phyloP scores from a whole-genome alignment of 345 rosid species.

The Pistacia vera region DNA sequence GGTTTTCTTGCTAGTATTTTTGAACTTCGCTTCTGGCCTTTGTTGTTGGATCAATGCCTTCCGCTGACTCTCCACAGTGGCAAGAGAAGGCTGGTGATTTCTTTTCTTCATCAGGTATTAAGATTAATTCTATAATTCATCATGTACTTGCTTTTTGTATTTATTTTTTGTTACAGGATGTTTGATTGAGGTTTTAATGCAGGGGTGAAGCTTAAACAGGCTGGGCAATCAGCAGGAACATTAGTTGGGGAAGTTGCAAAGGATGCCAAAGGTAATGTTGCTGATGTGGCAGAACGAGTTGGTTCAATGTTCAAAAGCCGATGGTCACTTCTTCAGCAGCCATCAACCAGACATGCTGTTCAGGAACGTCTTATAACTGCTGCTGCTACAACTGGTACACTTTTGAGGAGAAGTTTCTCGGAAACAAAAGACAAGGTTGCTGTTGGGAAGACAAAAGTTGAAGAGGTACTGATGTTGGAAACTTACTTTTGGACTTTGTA shows the following conservation, averaged over 20 bases:
- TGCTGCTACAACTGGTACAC: slow-evolving; percentile 85
- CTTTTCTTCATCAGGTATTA: slow-evolving; percentile 86
- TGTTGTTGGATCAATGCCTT: slow-evolving; percentile 59
- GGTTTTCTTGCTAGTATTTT: neutral
- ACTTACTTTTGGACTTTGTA: neutral
- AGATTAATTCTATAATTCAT: neutral
- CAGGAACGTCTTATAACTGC: slow-evolving; percentile 82
- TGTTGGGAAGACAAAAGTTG: slow-evolving; percentile 88
- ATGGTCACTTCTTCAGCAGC: slow-evolving; percentile 86
- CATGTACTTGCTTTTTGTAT: neutral
- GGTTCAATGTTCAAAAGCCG: slow-evolving; percentile 71
- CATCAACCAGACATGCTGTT: slow-evolving; percentile 76
- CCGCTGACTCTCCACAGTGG: slow-evolving; percentile 78
- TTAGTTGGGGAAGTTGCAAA: slow-evolving; percentile 86
- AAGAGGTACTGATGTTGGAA: slow-evolving; percentile 64
- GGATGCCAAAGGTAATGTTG: slow-evolving; percentile 88
- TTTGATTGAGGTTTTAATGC: slow-evolving; percentile 23
- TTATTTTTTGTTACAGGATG: slow-evolving; percentile 9
- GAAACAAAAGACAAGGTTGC: slow-evolving; percentile 90
- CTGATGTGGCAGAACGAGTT: slow-evolving; percentile 84
- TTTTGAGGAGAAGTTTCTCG: slow-evolving; percentile 78
- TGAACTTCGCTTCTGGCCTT: slow-evolving; percentile 12
- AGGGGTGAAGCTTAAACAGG: slow-evolving; percentile 89
- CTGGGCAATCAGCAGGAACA: slow-evolving; percentile 79
- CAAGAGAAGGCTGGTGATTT: slow-evolving; percentile 82